Evolutionary conservation across 305 asterid genomes (phyloP).

Genomic region (Striga hermonthica): DNA sequence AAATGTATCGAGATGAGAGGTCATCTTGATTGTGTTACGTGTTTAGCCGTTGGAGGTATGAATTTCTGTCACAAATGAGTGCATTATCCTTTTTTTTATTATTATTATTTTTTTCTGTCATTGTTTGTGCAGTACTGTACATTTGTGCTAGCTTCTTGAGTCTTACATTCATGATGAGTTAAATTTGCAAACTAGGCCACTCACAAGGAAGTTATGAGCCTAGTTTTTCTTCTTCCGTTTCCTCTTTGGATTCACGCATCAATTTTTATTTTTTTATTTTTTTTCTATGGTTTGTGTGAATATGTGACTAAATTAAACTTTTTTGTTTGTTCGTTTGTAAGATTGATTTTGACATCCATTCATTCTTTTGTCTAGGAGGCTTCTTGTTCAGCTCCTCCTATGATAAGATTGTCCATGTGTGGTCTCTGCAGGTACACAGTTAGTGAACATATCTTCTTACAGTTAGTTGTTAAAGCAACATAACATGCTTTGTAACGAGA

Average conservation of each 20-base stretch:
- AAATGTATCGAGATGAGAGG: constrained; percentile 67
- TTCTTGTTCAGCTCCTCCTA: constrained; percentile 90
- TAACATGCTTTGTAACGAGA: constrained; percentile 2
- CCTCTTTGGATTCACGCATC: too few relatives aligned
- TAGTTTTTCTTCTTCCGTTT: background rate
- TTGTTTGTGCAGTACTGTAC: background rate
- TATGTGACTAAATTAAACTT: background rate
- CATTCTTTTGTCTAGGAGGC: constrained; percentile 52
- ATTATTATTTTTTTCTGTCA: background rate
- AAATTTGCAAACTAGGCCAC: background rate
- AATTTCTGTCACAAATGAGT: constrained; percentile 5
- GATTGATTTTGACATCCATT: constrained; percentile 21
- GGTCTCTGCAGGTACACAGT: constrained; percentile 79
- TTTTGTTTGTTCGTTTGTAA: background rate
- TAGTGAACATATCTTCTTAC: constrained; percentile 6
- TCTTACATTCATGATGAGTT: constrained; percentile 2
- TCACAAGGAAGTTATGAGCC: background rate
- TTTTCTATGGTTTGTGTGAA: too few relatives aligned
- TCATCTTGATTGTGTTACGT: constrained; percentile 71
- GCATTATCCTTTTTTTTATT: constrained; percentile 8
- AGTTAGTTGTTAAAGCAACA: background rate
- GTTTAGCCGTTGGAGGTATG: constrained; percentile 80
- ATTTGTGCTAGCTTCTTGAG: background rate
- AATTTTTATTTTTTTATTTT: too few relatives aligned
- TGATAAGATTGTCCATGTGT: constrained; percentile 74